Evolutionary conservation across 352 stramenopile genomes (phyloP).

Genomic region (Phytophthora tentaculata): DNA sequence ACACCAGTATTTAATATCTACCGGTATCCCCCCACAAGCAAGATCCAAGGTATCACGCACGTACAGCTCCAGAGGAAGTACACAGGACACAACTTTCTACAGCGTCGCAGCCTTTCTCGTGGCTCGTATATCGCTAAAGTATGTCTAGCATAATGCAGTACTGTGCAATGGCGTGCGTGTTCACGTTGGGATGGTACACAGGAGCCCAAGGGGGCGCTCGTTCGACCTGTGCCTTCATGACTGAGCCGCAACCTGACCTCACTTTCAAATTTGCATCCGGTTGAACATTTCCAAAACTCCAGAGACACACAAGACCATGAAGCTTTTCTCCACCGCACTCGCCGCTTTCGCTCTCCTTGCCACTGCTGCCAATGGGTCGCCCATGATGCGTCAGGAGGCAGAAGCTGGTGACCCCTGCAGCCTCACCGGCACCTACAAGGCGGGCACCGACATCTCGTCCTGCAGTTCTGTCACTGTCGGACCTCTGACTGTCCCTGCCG

Average conservation of each 20-base stretch:
- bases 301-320: conserved; percentile 22
- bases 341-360: conserved; percentile 3
- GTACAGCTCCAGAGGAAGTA: neutral
- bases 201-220: no score
- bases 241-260: neutral
- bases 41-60: neutral
- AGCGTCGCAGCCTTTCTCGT: neutral
- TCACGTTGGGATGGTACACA: neutral
- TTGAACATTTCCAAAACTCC: neutral
- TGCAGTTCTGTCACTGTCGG: conserved; percentile 36
- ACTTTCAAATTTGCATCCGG: neutral
- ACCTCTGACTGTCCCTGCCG: conserved; percentile 33
- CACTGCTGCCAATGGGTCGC: conserved; percentile 5
- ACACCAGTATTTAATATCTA: no score
- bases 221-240: no score
- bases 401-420: conserved; percentile 18
- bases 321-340: conserved; percentile 20
- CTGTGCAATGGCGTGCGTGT: no score
- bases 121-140: neutral
- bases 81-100: neutral
- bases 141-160: neutral
- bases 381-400: conserved; percentile 29
- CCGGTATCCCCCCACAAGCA: no score
- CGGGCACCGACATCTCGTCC: conserved; percentile 35
- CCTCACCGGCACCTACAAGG: conserved; percentile 42